Evolutionary conservation across 2,329 filamentous ascomycete species (phyloP), one percentile per base, ranked within the genome.

Genomic region (Neocatenulostroma microsporum): DNA sequence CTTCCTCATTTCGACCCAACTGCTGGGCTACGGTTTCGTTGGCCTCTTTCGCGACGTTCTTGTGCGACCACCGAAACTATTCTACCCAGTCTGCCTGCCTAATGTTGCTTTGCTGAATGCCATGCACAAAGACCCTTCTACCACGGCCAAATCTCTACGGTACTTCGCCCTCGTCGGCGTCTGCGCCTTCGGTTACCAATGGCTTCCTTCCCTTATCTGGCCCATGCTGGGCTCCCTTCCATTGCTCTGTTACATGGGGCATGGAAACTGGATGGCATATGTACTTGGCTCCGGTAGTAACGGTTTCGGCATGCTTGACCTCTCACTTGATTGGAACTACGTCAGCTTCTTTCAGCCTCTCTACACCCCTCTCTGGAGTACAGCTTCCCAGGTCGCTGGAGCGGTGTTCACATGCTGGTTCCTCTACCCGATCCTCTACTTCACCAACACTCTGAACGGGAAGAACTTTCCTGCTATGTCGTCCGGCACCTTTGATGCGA

Each of bases 371-470:
- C 23, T 45, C n/a, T 45, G 43, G 43, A 23, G 30, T 11, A 30
- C 27, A 5, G 36, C 36, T 34, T 84, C 84, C 1, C 78, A 84
- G 48, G 71, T 84, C 35, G 70, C 78, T 3, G 82, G 79, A 30
- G 23, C 45, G 1, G 34, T 48, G 15, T 32, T 45, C 15, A 31
- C 37, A 3, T 18, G 21, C 10, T 45, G 43, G 40, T 19, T 40
- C 15, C 27, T 45, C 4, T 93, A 91, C 61, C 69, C 70, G 53
- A 89, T 91, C 50, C 38, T 83, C 39, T 77, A 88, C 50, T 89
- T 80, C 61, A 83, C 84, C 2, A 80, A 82, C 0, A 89, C 86
- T 55, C 82, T 93, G 78, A 85, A 85, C 0, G 88, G 93, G 20
- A 68, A 91, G 3, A 91, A 84, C 2, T 45, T 36, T 15, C 32